A percentile compares a stretch with the other conserved stretches of the same genome.
phyloP scores from a whole-genome alignment of 2,329 filamentous ascomycete genomes.

The Domatiomyces catenatus region DNA sequence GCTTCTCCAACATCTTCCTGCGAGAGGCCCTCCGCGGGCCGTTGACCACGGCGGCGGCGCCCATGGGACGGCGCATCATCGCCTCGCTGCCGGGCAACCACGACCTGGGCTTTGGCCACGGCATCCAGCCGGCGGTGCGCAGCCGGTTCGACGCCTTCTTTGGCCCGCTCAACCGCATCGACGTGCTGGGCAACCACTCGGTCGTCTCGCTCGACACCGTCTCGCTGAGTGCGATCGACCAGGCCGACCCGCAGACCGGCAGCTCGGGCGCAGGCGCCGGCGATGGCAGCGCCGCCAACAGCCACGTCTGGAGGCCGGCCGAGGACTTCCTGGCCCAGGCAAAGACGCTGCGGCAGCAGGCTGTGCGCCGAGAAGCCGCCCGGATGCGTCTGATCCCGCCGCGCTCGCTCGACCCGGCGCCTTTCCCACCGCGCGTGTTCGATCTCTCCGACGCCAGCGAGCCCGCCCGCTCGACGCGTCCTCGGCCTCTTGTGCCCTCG shows the following conservation, averaged over 20 bases:
- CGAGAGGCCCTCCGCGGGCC: conserved; percentile 45
- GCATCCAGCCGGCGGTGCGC: conserved; percentile 65
- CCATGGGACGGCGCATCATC: conserved; percentile 62
- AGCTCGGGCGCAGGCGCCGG: conserved; percentile 31
- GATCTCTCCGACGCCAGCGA: background rate
- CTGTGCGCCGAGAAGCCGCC: conserved; percentile 22
- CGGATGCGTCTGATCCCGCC: background rate
- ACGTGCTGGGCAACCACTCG: conserved; percentile 86
- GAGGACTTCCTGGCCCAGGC: conserved; percentile 60
- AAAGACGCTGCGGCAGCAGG: conserved; percentile 48
- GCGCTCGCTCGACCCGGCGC: background rate
- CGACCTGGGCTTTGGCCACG: conserved; percentile 77
- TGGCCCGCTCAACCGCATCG: conserved; percentile 77
- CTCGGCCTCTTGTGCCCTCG: conserved; percentile 1
- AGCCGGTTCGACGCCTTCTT: conserved; percentile 78
- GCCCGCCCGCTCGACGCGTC: background rate
- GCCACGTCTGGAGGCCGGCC: conserved; percentile 57
- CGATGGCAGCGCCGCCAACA: conserved; percentile 26
- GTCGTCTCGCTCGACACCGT: conserved; percentile 85
- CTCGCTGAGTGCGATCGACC: conserved; percentile 62
- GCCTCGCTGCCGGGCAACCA: conserved; percentile 86
- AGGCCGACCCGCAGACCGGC: conserved; percentile 36
- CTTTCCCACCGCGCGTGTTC: background rate
- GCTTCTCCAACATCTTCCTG: conserved; percentile 78
- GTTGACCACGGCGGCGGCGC: conserved; percentile 33